Percentiles rank a stretch among this genome's conserved stretches.
Conservation (phyloP, 208 protist genomes). For the Vickermania ingenoplastis region DNA sequence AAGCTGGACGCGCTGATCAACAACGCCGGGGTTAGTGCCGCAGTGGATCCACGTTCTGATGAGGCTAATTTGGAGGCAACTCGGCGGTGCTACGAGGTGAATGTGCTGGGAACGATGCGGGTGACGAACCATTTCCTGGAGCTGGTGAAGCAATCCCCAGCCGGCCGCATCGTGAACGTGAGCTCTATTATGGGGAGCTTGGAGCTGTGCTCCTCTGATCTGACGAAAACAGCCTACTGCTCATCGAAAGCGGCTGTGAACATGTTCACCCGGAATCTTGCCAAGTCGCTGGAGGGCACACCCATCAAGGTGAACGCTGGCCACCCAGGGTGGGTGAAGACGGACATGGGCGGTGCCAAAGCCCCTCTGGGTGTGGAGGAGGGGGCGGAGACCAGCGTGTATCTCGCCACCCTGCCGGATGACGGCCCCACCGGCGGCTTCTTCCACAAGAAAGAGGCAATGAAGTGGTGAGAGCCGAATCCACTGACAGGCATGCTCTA, state of each 20-base stretch:
- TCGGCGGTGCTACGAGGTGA: conserved; percentile 40
- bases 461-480: conserved; percentile 70
- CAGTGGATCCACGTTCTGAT: no score
- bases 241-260: conserved; percentile 65
- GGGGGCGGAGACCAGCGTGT: conserved; percentile 62
- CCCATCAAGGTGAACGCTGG: conserved; percentile 58
- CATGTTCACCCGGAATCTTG: conserved; percentile 69
- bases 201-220: conserved; percentile 5
- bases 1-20: conserved; percentile 67
- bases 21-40: conserved; percentile 32
- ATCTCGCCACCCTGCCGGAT: conserved; percentile 52
- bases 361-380: conserved; percentile 37
- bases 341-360: conserved; percentile 46
- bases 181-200: conserved; percentile 59
- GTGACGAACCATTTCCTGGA: conserved; percentile 64
- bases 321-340: conserved; percentile 69
- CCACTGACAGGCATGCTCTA: no score
- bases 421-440: conserved; percentile 64
- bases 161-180: conserved; percentile 60
- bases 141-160: conserved; percentile 43
- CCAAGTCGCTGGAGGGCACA: conserved; percentile 32
- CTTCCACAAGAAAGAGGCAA: conserved; percentile 61
- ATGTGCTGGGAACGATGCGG: conserved; percentile 35
- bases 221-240: conserved; percentile 32
- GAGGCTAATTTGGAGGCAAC: conserved; percentile 17